Conservation (phyloP, 306 rosid genomes). For the Begonia loranthoides region DNA sequence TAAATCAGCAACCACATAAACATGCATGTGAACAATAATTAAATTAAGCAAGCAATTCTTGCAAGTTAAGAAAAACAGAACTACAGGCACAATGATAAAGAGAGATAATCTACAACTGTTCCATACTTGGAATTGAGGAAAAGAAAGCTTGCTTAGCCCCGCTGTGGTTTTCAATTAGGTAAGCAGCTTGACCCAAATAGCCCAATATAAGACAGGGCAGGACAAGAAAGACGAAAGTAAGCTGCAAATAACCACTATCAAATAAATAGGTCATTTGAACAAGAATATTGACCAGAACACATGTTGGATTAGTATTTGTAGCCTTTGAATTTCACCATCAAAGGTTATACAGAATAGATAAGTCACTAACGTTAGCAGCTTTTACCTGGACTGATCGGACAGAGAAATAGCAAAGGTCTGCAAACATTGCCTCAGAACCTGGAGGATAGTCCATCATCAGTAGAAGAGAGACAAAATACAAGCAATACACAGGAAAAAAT, state of each 20-base stretch:
- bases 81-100: background rate
- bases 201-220: slow-evolving; percentile 90
- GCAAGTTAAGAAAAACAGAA: background rate
- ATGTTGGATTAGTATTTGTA: no score
- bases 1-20: background rate
- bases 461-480: slow-evolving; percentile 5
- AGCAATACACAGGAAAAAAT: background rate
- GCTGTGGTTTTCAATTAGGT: slow-evolving; percentile 55
- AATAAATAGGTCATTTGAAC: slow-evolving; percentile 3
- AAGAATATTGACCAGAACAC: no score
- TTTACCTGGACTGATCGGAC: slow-evolving; percentile 93
- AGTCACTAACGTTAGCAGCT: slow-evolving; percentile 2
- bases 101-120: slow-evolving; percentile 11
- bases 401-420: slow-evolving; percentile 93
- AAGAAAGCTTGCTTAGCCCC: slow-evolving; percentile 56
- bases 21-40: background rate
- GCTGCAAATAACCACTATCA: slow-evolving; percentile 49
- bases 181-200: slow-evolving; percentile 99
- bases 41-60: background rate
- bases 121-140: slow-evolving; percentile 70
- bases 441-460: slow-evolving; percentile 19
- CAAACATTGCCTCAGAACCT: slow-evolving; percentile 99
- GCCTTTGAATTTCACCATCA: no score
- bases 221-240: slow-evolving; percentile 83
- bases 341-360: no score